Conservation (phyloP, 2,329 filamentous ascomycete genomes). For the Celoporthe dispersa region DNA sequence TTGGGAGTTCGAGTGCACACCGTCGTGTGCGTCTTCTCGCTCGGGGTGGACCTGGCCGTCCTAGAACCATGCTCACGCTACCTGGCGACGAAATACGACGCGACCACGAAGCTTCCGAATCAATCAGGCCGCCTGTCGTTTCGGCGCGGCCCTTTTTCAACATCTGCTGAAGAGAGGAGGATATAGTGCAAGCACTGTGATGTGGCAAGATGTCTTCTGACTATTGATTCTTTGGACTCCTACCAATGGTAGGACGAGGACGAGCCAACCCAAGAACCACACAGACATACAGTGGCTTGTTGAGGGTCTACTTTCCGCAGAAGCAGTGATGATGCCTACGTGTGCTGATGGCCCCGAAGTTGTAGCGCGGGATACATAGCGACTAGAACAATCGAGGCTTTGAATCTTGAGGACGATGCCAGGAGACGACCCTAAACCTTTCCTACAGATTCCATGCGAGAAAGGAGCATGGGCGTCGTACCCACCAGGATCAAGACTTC, state of each 20-base stretch:
- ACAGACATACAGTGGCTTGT: neutral
- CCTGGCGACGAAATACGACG: neutral
- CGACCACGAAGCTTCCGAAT: neutral
- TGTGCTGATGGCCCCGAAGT: neutral
- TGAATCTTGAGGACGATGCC: neutral
- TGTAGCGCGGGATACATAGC: neutral
- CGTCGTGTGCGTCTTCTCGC: neutral
- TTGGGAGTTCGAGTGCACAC: neutral
- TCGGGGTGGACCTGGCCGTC: neutral
- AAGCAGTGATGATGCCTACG: neutral
- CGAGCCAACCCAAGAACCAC: neutral
- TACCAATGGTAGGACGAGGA: neutral
- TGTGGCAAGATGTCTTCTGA: neutral
- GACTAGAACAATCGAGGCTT: neutral
- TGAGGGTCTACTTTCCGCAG: neutral
- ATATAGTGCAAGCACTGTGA: neutral
- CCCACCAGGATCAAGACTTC: neutral
- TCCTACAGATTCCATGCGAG: neutral
- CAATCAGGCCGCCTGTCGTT: neutral
- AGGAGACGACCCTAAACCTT: neutral
- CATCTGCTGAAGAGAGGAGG: neutral
- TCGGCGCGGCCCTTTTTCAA: neutral
- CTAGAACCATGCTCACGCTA: neutral
- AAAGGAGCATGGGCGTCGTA: neutral
- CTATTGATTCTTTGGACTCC: neutral